Percentiles rank a stretch among this genome's conserved stretches.
Conservation (phyloP, 805 yeast genomes). For the Candida maltosa region DNA sequence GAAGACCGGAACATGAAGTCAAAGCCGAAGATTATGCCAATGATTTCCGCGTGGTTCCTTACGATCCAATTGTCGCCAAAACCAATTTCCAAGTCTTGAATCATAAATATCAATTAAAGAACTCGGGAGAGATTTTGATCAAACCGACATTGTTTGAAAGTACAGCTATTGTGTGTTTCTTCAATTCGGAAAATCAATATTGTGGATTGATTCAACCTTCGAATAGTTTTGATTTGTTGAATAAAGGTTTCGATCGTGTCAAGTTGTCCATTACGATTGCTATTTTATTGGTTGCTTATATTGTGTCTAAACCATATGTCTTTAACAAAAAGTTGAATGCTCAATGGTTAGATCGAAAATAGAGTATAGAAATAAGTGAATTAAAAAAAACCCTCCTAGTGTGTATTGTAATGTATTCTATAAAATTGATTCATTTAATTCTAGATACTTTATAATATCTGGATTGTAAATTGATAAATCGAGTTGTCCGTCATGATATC, state of each 20-base stretch:
- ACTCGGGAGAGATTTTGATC: conserved; percentile 22
- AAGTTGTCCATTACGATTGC: conserved; percentile 61
- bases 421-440: conserved; percentile 17
- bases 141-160: conserved; percentile 70
- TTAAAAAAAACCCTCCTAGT: not conserved
- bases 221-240: conserved; percentile 73
- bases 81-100: conserved; percentile 32
- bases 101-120: conserved; percentile 31
- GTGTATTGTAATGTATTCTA: conserved; percentile 6
- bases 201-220: conserved; percentile 81
- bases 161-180: conserved; percentile 65
- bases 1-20: conserved; percentile 60
- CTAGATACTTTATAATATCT: conserved; percentile 1
- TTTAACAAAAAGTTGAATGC: conserved; percentile 48
- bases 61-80: conserved; percentile 57
- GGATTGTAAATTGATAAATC: too few relatives aligned
- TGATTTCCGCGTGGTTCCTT: conserved; percentile 60
- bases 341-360: conserved; percentile 43
- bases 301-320: conserved; percentile 57
- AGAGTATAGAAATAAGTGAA: not conserved
- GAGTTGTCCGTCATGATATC: too few relatives aligned
- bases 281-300: conserved; percentile 44
- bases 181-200: conserved; percentile 63
- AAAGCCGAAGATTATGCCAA: conserved; percentile 47
- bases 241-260: conserved; percentile 61